phyloP scores from a whole-genome alignment of 2,329 filamentous ascomycete species.

The Nakataea oryzae region DNA sequence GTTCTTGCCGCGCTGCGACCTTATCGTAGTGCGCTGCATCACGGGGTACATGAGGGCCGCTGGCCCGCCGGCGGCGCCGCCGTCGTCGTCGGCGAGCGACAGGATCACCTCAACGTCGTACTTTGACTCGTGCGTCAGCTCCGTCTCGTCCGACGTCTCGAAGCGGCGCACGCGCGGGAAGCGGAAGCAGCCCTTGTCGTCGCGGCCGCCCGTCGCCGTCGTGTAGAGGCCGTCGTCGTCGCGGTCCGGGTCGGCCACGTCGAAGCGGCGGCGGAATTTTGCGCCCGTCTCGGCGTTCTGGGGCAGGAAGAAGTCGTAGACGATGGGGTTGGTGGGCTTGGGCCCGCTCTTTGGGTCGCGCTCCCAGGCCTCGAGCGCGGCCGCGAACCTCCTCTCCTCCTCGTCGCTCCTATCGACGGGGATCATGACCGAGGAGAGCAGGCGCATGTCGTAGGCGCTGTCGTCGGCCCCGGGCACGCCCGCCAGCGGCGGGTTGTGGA shows the following conservation, averaged over 20 bases:
- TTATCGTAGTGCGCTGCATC: constrained; percentile 51
- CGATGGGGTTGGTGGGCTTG: constrained; percentile 46
- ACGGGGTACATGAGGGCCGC: constrained; percentile 60
- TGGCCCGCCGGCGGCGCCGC: constrained; percentile 37
- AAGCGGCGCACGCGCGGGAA: constrained; percentile 55
- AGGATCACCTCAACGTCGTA: constrained; percentile 55
- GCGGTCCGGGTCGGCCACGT: constrained; percentile 43
- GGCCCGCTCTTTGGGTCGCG: constrained; percentile 45
- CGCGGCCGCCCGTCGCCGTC: constrained; percentile 26
- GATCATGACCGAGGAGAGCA: constrained; percentile 50
- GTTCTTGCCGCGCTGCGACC: constrained; percentile 53
- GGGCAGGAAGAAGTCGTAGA: constrained; percentile 58
- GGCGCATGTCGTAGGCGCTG: constrained; percentile 46
- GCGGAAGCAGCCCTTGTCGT: constrained; percentile 40
- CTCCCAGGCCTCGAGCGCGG: constrained; percentile 41
- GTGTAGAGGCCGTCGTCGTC: constrained; percentile 46
- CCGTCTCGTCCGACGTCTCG: constrained; percentile 49
- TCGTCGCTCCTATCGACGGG: constrained; percentile 45
- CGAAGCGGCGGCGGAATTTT: constrained; percentile 51
- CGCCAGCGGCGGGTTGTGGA: constrained; percentile 51
- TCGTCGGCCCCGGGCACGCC: constrained; percentile 13
- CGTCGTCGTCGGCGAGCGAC: constrained; percentile 26
- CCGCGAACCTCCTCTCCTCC: constrained; percentile 40
- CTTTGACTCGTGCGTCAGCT: constrained; percentile 46
- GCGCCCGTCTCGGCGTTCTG: constrained; percentile 34